Evolutionary conservation across 148 eudicot genomes (phyloP).

Genomic region (Mesembryanthemum crystallinum): DNA sequence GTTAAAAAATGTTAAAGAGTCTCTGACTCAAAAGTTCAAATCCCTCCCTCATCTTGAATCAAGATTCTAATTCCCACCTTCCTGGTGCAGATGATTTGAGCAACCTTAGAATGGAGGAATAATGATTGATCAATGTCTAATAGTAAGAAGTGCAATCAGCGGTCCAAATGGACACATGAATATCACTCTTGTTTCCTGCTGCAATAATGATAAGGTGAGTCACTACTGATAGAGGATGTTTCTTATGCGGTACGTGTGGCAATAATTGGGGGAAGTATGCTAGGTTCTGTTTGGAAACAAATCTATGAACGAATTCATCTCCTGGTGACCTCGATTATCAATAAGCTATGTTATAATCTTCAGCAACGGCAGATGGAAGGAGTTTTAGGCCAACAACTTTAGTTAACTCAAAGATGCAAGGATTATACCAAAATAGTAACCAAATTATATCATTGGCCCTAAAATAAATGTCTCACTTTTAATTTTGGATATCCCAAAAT

Average conservation of each 20-base stretch:
- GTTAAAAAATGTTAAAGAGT: no score
- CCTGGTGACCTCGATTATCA: background rate
- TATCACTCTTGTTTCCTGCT: background rate
- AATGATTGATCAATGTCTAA: no score
- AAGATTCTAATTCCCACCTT: background rate
- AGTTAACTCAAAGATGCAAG: background rate
- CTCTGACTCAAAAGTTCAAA: background rate
- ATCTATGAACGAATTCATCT: background rate
- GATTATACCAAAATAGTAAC: background rate
- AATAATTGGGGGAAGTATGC: background rate
- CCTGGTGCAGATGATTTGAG: no score
- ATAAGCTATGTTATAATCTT: background rate
- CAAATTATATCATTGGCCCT: background rate
- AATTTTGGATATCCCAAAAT: background rate
- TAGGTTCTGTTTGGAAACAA: background rate
- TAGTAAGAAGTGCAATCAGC: no score
- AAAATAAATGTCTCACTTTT: background rate
- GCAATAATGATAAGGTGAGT: background rate
- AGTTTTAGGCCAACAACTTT: background rate
- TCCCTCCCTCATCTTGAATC: background rate
- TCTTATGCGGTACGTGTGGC: background rate
- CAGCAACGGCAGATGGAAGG: background rate
- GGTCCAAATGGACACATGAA: background rate
- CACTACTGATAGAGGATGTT: background rate
- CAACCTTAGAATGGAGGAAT: no score